A percentile compares a stretch with the other conserved stretches of the same genome.
phyloP scores from a whole-genome alignment of 208 protist genomes.

The Trypanosomatidae sp. region DNA sequence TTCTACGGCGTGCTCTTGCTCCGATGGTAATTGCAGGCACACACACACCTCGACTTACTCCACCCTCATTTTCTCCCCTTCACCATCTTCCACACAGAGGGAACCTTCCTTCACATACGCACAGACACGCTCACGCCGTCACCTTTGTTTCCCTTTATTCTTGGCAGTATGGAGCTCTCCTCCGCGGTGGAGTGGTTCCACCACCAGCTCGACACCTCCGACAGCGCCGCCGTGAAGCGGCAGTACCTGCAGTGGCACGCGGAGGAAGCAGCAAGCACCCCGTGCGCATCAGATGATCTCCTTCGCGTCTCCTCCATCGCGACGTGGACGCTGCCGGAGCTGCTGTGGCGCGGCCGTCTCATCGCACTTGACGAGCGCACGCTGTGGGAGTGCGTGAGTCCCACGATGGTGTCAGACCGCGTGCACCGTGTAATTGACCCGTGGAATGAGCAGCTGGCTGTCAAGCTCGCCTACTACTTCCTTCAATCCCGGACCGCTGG shows the following conservation, averaged over 20 bases:
- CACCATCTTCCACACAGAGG: neutral
- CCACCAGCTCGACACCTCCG: constrained; percentile 40
- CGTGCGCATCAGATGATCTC: too few relatives aligned
- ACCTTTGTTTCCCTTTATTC: too few relatives aligned
- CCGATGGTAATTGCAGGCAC: too few relatives aligned
- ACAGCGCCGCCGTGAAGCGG: constrained; percentile 52
- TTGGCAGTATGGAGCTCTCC: too few relatives aligned
- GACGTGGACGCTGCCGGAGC: constrained; percentile 22
- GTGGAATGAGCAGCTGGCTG: constrained; percentile 87
- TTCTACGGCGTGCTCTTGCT: too few relatives aligned
- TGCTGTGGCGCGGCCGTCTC: constrained; percentile 50
- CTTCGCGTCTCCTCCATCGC: too few relatives aligned
- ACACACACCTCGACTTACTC: neutral
- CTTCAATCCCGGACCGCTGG: too few relatives aligned
- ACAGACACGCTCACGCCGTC: too few relatives aligned
- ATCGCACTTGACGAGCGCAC: constrained; percentile 66
- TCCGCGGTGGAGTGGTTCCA: constrained; percentile 34
- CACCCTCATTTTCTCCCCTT: neutral
- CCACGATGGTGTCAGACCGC: constrained; percentile 19
- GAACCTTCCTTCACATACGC: too few relatives aligned
- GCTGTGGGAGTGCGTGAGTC: constrained; percentile 71
- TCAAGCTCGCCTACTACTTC: constrained; percentile 62
- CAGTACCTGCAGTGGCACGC: constrained; percentile 43
- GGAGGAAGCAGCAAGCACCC: constrained; percentile 11
- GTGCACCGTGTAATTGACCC: constrained; percentile 38